These are phyloP conservation scores for Lentinula edodes DNA, from an alignment of 768 basidiomycete genomes.

Conservation along the genomic window DNA sequence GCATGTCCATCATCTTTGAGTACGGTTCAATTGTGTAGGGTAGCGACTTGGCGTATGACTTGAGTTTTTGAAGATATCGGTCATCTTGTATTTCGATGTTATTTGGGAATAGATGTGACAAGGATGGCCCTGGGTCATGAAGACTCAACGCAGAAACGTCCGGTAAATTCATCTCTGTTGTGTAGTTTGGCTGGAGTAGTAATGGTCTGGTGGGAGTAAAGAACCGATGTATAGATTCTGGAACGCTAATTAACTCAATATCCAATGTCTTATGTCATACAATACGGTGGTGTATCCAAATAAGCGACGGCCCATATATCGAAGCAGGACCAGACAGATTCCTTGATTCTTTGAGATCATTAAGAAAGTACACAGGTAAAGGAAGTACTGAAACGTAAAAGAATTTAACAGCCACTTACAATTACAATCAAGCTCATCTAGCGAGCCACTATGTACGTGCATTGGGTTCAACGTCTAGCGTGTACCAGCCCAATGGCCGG, in stretches of 20 bases:
- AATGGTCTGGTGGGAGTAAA: neutral
- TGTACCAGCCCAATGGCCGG: neutral
- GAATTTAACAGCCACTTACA: too few species aligned
- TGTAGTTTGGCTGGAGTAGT: neutral
- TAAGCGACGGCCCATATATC: too few species aligned
- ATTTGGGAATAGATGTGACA: slow-evolving; percentile 19
- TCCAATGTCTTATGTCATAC: neutral
- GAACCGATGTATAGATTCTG: neutral
- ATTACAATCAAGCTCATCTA: neutral
- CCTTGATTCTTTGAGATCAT: neutral
- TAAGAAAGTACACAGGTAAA: slow-evolving; percentile 11
- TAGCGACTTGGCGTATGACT: slow-evolving; percentile 55
- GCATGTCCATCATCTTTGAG: slow-evolving; percentile 67
- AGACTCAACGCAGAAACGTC: slow-evolving; percentile 42
- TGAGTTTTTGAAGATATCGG: slow-evolving; percentile 52
- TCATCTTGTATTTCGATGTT: slow-evolving; percentile 32
- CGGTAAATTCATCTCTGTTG: slow-evolving; percentile 32
- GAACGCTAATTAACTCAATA: neutral
- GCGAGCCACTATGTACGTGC: neutral
- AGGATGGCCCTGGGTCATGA: slow-evolving; percentile 25
- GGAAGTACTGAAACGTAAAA: neutral
- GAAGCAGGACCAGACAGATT: neutral
- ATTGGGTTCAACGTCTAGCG: neutral
- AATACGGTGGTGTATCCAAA: neutral
- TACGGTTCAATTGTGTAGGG: slow-evolving; percentile 78